Evolutionary conservation across 176 grass and related monocot species (phyloP), one percentile per base, ranked within the genome.

Genomic region (Oryza punctata): DNA sequence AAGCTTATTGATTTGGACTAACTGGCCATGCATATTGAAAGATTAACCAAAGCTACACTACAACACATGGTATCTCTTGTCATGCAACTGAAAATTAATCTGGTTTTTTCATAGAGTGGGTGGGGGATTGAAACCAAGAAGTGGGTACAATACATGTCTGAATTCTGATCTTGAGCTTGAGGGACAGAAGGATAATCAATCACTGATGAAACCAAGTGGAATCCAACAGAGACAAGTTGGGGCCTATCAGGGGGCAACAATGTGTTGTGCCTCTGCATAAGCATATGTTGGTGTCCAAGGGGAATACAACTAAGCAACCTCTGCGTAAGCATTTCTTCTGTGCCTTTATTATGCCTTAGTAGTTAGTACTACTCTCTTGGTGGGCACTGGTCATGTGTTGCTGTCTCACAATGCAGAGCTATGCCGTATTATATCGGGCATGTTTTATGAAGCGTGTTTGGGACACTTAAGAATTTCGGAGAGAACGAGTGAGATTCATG

Each of bases 181-280:
- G 82, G 49, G 61, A 67, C 52, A 21, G 27, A 23, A 33, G 43
- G 10, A 5, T 52, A 7, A 66, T 66, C 65, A 18, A 66, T 61
- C 12, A 44, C 27, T 50, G 54, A 79, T 50, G 54, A 79, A 50
- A 79, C 23, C 68, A 65, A 79, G 29, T 81, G 79, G 47, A 60
- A 26, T 69, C 47, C 67, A 81, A 52, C 29, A 4, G 1, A 52
- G 65, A 67, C 59, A 67, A 54, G 61, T 67, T 84, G 75, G 52
- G 72, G 13, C 67, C 84, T 65, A 79, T 72, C 28, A 79, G 76
- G 54, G 67, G 28, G 14, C 54, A 26, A 54, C 75, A 65, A 65
- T 79, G 28, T 72, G 54, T 28, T 41, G 28, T 70, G 15, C 63
- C 26, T 41, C 66, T 64, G 24, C 21, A 47, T 47, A 47, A 47